These are phyloP conservation scores for Orbilia javanica DNA, from an alignment of 2,329 filamentous ascomycete species.

Conservation along the genomic window DNA sequence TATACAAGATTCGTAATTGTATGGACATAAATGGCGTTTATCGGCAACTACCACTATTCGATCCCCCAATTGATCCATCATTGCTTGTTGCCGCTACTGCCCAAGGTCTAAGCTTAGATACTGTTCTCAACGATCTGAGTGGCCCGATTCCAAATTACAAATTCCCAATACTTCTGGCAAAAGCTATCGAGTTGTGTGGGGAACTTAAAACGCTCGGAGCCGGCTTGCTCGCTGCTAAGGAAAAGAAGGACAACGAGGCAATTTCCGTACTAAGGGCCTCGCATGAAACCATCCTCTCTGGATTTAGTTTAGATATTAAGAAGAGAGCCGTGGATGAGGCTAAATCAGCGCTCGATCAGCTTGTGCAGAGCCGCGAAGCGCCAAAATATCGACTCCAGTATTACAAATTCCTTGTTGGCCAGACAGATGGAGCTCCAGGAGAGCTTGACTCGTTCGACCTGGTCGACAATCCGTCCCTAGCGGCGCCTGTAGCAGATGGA, in stretches of 20 bases:
- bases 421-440: slow-evolving; percentile 58
- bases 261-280: slow-evolving; percentile 53
- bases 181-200: slow-evolving; percentile 62
- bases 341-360: slow-evolving; percentile 44
- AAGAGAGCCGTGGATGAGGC: slow-evolving; percentile 56
- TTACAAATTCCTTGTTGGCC: slow-evolving; percentile 22
- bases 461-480: background rate
- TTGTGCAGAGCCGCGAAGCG: slow-evolving; percentile 19
- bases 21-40: slow-evolving; percentile 63
- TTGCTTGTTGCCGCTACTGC: slow-evolving; percentile 60
- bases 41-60: slow-evolving; percentile 60
- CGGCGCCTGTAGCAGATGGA: background rate
- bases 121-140: slow-evolving; percentile 39
- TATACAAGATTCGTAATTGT: slow-evolving; percentile 64
- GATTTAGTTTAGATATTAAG: slow-evolving; percentile 58
- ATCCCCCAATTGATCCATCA: slow-evolving; percentile 63
- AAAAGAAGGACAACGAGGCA: slow-evolving; percentile 62
- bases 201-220: slow-evolving; percentile 60
- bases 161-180: slow-evolving; percentile 61
- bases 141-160: slow-evolving; percentile 63
- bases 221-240: slow-evolving; percentile 58
- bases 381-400: slow-evolving; percentile 39
- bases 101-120: slow-evolving; percentile 60
- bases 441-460: slow-evolving; percentile 58
- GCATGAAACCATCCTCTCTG: slow-evolving; percentile 57